A percentile compares a stretch with the other conserved stretches of the same genome.
These are phyloP conservation scores for Sequoia sempervirens DNA, from an alignment of 75 land plant genomes.

Conservation along the genomic window DNA sequence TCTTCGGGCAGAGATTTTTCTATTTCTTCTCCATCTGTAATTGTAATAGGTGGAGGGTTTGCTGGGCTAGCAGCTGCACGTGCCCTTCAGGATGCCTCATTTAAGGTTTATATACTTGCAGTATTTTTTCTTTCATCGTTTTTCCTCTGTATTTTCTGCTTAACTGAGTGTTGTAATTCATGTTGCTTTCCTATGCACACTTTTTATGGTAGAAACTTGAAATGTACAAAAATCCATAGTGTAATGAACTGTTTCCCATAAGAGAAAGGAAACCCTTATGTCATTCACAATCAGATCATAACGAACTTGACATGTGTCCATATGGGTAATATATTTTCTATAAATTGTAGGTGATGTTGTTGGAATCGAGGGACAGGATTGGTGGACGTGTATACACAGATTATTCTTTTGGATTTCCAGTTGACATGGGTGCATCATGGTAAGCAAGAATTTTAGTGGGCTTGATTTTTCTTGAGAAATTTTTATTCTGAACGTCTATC, in stretches of 20 bases:
- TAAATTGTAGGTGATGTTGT: slow-evolving; percentile 59
- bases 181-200: neutral
- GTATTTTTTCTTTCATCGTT: neutral
- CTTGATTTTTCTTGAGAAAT: neutral
- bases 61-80: slow-evolving; percentile 92
- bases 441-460: slow-evolving; percentile 8
- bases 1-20: neutral
- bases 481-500: neutral
- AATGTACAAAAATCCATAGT: neutral
- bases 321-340: neutral
- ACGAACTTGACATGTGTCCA: neutral
- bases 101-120: slow-evolving; percentile 40
- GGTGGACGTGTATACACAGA: slow-evolving; percentile 96
- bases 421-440: slow-evolving; percentile 99
- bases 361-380: slow-evolving; percentile 87
- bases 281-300: neutral
- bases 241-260: neutral
- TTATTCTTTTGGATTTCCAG: slow-evolving; percentile 92
- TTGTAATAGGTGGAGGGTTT: slow-evolving; percentile 95
- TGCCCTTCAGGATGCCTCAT: slow-evolving; percentile 55
- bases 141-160: neutral
- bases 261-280: neutral
- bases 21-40: slow-evolving; percentile 49
- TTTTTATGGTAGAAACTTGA: neutral
- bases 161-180: neutral